Evolutionary conservation across 2,329 filamentous ascomycete genomes (phyloP).

Genomic region (Teratosphaeria pseudoeucalypti): DNA sequence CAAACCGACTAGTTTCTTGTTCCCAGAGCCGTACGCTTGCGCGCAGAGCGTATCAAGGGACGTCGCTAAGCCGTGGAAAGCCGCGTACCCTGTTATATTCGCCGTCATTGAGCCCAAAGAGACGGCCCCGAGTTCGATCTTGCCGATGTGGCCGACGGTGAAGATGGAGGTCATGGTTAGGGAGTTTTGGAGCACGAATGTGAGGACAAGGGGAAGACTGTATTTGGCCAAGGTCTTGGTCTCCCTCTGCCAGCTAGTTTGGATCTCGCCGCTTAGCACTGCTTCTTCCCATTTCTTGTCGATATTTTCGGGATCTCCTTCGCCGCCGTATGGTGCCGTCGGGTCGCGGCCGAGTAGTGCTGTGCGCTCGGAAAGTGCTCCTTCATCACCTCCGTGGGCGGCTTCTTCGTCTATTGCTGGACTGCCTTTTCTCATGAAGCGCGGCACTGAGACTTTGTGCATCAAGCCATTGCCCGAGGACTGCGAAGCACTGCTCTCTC

Average conservation of each 20-base stretch:
- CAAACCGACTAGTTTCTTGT: slow-evolving; percentile 76
- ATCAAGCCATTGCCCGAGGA: slow-evolving; percentile 7
- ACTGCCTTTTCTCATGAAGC: slow-evolving; percentile 22
- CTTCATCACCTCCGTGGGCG: slow-evolving; percentile 3
- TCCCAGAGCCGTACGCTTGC: slow-evolving; percentile 86
- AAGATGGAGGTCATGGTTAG: slow-evolving; percentile 39
- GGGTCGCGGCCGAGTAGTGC: slow-evolving; percentile 31
- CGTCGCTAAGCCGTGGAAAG: slow-evolving; percentile 61
- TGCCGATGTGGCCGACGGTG: slow-evolving; percentile 41
- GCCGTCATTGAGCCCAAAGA: slow-evolving; percentile 40
- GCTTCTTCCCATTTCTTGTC: slow-evolving; percentile 77
- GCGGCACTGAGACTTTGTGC: slow-evolving; percentile 6
- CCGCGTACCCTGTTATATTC: slow-evolving; percentile 38
- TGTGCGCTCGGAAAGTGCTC: slow-evolving; percentile 34
- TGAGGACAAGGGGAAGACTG: slow-evolving; percentile 35
- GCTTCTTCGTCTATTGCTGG: slow-evolving; percentile 18
- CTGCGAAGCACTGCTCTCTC: slow-evolving; percentile 14
- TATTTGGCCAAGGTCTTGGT: slow-evolving; percentile 58
- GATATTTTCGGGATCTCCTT: slow-evolving; percentile 46
- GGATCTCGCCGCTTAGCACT: slow-evolving; percentile 67
- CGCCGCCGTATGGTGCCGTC: slow-evolving; percentile 33
- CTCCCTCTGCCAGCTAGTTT: slow-evolving; percentile 86
- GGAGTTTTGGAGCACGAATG: slow-evolving; percentile 40
- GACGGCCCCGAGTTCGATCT: slow-evolving; percentile 38
- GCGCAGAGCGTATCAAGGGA: slow-evolving; percentile 86